Evolutionary conservation across 192 early-diverging fungal species (phyloP), one percentile per base, ranked within the genome.

Genomic region (Neocallimastix lanati): DNA sequence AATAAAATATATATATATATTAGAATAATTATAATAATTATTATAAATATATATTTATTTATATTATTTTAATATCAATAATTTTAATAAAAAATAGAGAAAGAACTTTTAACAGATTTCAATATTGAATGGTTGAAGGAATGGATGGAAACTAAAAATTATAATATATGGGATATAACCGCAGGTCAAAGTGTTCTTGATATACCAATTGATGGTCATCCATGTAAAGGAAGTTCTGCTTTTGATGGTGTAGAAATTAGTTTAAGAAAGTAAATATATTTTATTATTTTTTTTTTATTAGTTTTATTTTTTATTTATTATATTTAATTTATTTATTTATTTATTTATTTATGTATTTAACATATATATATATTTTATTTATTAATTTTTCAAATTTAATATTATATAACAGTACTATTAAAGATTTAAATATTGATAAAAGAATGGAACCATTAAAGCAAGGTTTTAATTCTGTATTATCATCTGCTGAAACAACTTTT

Each of bases 131-230:
- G 88, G 85, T 83, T 92, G 29, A 88, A 86, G 40, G 85, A 86
- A 27, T 94, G 93, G 93, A 84, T 91, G 77, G 80, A 85, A 37
- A 91, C 92, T 29, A 87, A 84, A 29, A 91, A 90, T 78, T 94
- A 90, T 80, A 84, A 84, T 77, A 83, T 92, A 14, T 94, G 92
- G 93, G 85, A 90, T 28, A 80, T 86, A 28, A 87, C 86, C 80
- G 86, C 85, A 27, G 86, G 89, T 58, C 85, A 88, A 79, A 87
- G 86, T 79, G 86, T 90, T 76, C 83, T 88, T 76, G 87, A 91
- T 80, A 86, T 86, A 80, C 84, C 91, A 0, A 89, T 85, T 13
- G 88, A 88, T 76, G 88, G 86, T 80, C 86, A 86, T 79, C 86
- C 86, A 28, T 85, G 82, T 77, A 83, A 86, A 77, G 86, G 86